Evolutionary conservation across 1,284 basidiomycete genomes (phyloP).

Genomic region (Apiotrichum laibachii): DNA sequence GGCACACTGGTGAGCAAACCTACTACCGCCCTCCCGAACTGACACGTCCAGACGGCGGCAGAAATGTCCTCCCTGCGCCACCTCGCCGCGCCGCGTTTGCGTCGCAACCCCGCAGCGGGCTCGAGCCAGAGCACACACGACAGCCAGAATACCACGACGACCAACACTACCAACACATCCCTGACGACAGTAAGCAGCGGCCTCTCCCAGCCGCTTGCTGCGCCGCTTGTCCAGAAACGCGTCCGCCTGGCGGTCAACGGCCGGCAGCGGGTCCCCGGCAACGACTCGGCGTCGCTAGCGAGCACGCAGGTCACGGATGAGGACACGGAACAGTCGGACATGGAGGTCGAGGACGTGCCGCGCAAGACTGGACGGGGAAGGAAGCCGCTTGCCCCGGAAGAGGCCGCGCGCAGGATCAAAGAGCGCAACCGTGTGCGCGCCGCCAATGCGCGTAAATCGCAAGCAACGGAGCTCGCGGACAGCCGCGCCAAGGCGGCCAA

Average conservation of each 20-base stretch:
- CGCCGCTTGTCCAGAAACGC: not conserved
- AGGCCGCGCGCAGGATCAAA: not conserved
- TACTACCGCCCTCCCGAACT: too few relatives aligned
- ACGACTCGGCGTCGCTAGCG: not conserved
- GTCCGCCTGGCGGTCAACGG: conserved; percentile 1
- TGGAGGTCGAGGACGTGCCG: not conserved
- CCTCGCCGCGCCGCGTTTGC: not conserved
- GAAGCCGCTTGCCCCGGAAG: not conserved
- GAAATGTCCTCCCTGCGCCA: too few relatives aligned
- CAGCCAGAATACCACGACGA: not conserved
- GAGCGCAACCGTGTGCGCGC: not conserved
- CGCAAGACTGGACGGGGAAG: not conserved
- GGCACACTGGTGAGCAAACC: too few relatives aligned
- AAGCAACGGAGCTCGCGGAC: not conserved
- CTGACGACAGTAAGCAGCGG: not conserved
- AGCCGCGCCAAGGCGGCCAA: not conserved
- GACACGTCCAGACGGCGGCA: too few relatives aligned
- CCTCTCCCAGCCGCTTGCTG: not conserved
- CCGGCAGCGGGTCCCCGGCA: not conserved
- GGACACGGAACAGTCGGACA: not conserved
- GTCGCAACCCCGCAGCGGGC: too few relatives aligned
- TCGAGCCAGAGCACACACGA: not conserved
- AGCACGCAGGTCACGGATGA: not conserved
- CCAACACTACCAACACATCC: not conserved
- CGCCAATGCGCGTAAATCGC: not conserved